Percentiles rank a stretch among this genome's conserved stretches.
phyloP scores from a whole-genome alignment of 2,329 filamentous ascomycete genomes.

The Fusarium chlamydosporum region DNA sequence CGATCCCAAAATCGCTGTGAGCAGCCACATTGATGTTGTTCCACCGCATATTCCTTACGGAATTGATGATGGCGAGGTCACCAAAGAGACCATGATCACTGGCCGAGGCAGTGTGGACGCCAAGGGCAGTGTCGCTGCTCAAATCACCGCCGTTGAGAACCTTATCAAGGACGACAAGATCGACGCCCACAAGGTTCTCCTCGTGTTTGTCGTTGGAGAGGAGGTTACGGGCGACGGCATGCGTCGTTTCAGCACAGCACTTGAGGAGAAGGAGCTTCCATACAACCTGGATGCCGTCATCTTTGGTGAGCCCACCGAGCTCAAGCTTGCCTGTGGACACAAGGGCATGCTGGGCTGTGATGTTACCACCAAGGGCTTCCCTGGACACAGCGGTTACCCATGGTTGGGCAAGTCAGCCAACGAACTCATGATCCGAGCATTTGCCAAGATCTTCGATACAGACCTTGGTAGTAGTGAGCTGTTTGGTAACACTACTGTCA shows the following conservation, averaged over 20 bases:
- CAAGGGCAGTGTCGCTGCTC: conserved; percentile 78
- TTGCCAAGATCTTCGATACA: conserved; percentile 75
- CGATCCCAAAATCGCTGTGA: conserved; percentile 73
- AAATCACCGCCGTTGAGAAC: conserved; percentile 76
- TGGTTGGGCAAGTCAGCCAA: conserved; percentile 90
- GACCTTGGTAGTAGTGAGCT: conserved; percentile 81
- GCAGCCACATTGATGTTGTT: conserved; percentile 86
- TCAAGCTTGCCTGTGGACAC: conserved; percentile 89
- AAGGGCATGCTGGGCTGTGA: conserved; percentile 83
- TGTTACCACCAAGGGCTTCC: conserved; percentile 78
- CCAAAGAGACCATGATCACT: conserved; percentile 68
- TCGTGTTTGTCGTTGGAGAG: conserved; percentile 84
- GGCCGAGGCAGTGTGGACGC: conserved; percentile 83
- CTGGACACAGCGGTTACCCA: conserved; percentile 91
- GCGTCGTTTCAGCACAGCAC: conserved; percentile 65
- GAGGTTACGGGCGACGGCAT: conserved; percentile 87
- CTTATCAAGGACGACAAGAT: conserved; percentile 62
- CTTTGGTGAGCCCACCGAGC: conserved; percentile 94
- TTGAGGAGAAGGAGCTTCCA: conserved; percentile 53
- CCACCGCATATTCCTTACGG: conserved; percentile 80
- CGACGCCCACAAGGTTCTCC: conserved; percentile 66
- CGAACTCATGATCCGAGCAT: conserved; percentile 81
- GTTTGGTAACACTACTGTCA: conserved; percentile 90
- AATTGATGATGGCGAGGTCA: conserved; percentile 63
- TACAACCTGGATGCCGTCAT: conserved; percentile 75